Conservation (phyloP, 805 yeast genomes). For the Nakazawaea ambrosiae region DNA sequence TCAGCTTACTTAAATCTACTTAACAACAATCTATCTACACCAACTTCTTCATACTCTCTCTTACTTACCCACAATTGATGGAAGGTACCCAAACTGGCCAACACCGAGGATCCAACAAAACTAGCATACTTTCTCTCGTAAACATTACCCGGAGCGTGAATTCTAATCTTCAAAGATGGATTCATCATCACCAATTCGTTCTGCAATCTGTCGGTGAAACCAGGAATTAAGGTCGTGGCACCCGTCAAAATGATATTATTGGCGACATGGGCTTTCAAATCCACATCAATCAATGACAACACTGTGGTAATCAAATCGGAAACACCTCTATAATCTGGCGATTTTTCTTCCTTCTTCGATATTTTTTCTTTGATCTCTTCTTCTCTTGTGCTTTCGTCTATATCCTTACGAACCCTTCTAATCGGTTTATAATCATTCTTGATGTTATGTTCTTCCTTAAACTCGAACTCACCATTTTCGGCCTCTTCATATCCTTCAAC, state of each 20-base stretch:
- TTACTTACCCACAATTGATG: conserved; percentile 93
- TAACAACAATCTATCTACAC: conserved; percentile 69
- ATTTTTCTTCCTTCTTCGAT: conserved; percentile 1
- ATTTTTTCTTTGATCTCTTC: background rate
- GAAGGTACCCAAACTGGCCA: conserved; percentile 85
- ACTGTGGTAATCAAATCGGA: conserved; percentile 55
- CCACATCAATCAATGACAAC: conserved; percentile 62
- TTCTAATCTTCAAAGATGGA: conserved; percentile 81
- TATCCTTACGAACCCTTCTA: conserved; percentile 12
- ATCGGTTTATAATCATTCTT: conserved; percentile 11
- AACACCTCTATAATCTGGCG: conserved; percentile 33
- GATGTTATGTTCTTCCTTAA: conserved; percentile 11
- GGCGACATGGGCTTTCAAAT: conserved; percentile 76
- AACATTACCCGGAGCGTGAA: conserved; percentile 74
- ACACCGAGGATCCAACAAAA: conserved; percentile 90
- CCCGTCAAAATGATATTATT: conserved; percentile 88
- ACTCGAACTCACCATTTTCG: conserved; percentile 47
- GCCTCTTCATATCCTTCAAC: conserved; percentile 27
- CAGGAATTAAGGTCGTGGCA: conserved; percentile 73
- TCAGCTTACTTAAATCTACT: conserved; percentile 85
- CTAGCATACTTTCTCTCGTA: conserved; percentile 74
- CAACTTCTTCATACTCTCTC: conserved; percentile 82
- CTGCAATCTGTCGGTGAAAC: conserved; percentile 69
- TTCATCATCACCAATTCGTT: conserved; percentile 60
- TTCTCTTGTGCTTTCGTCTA: conserved; percentile 1